Evolutionary conservation across 495 filamentous ascomycete genomes (phyloP), one percentile per base, ranked within the genome.

Genomic region (Neurospora sp.): DNA sequence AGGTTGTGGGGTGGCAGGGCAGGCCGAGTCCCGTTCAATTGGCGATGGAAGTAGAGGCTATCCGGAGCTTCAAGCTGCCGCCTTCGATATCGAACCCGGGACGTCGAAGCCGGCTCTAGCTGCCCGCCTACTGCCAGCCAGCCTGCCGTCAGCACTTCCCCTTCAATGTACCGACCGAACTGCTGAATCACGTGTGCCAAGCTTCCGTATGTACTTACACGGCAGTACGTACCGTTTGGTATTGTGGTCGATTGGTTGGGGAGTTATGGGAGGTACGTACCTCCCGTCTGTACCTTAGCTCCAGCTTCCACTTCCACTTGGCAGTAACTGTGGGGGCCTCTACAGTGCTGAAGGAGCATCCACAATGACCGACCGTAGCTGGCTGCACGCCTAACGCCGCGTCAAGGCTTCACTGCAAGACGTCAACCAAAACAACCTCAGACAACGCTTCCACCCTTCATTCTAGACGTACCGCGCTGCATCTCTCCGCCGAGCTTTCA

Each of bases 1-100:
- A 69, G 71, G 76, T 74, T 69, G 73, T 73, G 73, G 74, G 68
- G 71, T 75, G 74, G 79, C 83, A 81, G 79, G 83, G 80, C 76
- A 72, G 72, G 75, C 72, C 53, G 74, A 59, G 69, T 73, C 76
- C 77, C 71, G 72, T 73, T 79, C 80, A 80, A 79, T 81, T 82
- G 80, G 74, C 72, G 75, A 73, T 76, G 72, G 59, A 75, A 72
- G 69, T 73, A 74, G 73, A 73, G 31, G 71, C 72, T 40, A 73
- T 71, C 53, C 53, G 53, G 75, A 76, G 76, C 75, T 77, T 74
- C 73, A 71, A 69, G 44, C 42, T 65, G 31, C 68, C 71, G 71
- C 16, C 71, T 74, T 76, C 73, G 35, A 69, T 37, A 70, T 53
- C 61, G 68, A 74, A 72, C 14, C 12, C 27, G 31, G 53, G 53